Conservation (phyloP, 352 stramenopile species). For the Phytophthora sp. region DNA sequence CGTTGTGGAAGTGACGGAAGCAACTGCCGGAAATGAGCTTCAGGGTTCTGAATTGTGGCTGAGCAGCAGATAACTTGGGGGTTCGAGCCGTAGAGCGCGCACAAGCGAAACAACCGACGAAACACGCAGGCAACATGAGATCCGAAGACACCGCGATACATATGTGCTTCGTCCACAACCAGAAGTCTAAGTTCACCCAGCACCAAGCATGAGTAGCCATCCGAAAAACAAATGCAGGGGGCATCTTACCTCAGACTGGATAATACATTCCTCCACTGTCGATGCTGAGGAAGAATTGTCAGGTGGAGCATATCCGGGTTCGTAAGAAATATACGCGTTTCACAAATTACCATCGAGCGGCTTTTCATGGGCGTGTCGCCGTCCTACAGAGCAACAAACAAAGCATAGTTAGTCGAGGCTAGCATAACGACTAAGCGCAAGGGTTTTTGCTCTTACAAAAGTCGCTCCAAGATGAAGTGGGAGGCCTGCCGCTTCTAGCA, state of each 20-base stretch:
- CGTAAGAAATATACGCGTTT: slow-evolving; percentile 96
- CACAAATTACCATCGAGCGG: slow-evolving; percentile 80
- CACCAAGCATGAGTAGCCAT: too few relatives aligned
- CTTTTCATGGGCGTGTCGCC: slow-evolving; percentile 94
- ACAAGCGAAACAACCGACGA: slow-evolving; percentile 90
- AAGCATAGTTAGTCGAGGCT: background rate
- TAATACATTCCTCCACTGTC: slow-evolving; percentile 90
- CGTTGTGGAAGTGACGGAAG: slow-evolving; percentile 70
- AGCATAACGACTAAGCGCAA: background rate
- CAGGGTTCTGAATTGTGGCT: slow-evolving; percentile 95
- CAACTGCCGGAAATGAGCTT: slow-evolving; percentile 92
- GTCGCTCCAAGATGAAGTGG: slow-evolving; percentile 59
- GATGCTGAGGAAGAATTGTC: slow-evolving; percentile 94
- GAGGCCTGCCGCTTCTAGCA: slow-evolving; percentile 68
- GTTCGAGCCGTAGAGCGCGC: slow-evolving; percentile 77
- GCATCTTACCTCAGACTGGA: slow-evolving; percentile 81
- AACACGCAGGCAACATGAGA: slow-evolving; percentile 89
- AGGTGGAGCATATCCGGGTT: slow-evolving; percentile 99
- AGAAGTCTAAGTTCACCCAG: slow-evolving; percentile 73
- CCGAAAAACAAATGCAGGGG: too few relatives aligned
- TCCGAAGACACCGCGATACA: slow-evolving; percentile 93
- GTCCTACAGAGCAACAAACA: slow-evolving; percentile 67
- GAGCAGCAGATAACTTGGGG: slow-evolving; percentile 95
- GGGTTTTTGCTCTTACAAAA: slow-evolving; percentile 47
- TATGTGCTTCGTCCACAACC: slow-evolving; percentile 92